Base-by-base conservation (phyloP, 352 stramenopile species). In the Pythium oligandrum region DNA sequence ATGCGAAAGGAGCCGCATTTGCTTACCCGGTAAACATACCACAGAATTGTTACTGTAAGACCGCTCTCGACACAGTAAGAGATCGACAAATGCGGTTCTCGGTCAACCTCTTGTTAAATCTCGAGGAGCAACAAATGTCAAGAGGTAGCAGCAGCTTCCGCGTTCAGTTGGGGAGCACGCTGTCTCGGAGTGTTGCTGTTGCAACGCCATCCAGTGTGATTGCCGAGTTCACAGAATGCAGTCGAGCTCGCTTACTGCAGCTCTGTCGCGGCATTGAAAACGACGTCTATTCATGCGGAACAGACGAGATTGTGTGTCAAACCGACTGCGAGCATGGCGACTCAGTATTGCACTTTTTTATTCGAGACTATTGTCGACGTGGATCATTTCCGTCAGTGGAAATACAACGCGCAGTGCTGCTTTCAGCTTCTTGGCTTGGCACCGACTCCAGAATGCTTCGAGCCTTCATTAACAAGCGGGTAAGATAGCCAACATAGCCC, bases 291-390 rank as follows among this genome's bases (percentile, higher is more conserved):
- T 60, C 64, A 5, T 72, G 67, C 30, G 17, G 17, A 26, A 61
- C 57, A 11, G 70, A 76, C 40, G 70, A 75, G 12, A 72, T 67
- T 8, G 61, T 76, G 34, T 56, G 60, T 5, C 57, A 76, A 61
- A 36, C 74, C 4, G 70, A 79, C 47, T 68, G 48, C 3, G 68
- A 80, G 31, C 53, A 48, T 6, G 73, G 70, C n/a, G 66, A 83
- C 32, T 76, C 73, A 4, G 62, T 83, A 17, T 60, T 83, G 17
- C 73, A 83, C 46, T 78, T 67, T 30, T 68, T 80, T 44, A 49
- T 83, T 4, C 62, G 78, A 11, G 70, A 70, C 35, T 78, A 64
- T 26, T 53, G 69, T 8, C 65, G 69, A 37, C 59, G 57, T 10
- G 49, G 50, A 1, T 43, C 53, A 6, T 76, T 78, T 39, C 71